These are phyloP conservation scores for Eucalyptus curtisii DNA, from an alignment of 345 rosid genomes.

Conservation along the genomic window DNA sequence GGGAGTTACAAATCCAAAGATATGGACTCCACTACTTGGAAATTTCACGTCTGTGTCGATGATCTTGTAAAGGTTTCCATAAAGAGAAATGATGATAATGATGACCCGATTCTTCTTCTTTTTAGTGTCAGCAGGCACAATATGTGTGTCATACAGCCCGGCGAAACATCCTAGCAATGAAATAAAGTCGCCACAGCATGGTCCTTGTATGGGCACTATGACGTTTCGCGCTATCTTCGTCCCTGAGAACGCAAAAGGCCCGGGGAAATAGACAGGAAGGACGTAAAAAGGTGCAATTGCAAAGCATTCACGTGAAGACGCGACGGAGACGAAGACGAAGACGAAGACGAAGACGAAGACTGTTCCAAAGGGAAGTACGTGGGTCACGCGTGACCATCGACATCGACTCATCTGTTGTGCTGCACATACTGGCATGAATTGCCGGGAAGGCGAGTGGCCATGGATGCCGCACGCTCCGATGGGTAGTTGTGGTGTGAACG, in stretches of 20 bases:
- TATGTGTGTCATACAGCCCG: not conserved
- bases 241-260: not conserved
- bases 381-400: not conserved
- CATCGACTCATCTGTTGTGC: not conserved
- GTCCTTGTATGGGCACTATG: not conserved
- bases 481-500: not conserved
- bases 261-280: not conserved
- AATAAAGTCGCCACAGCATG: not conserved
- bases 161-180: not conserved
- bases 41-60: not conserved
- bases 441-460: not conserved
- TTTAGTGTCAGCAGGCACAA: not conserved
- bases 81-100: no score
- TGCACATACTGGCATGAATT: not conserved
- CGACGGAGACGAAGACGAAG: not conserved
- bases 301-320: not conserved
- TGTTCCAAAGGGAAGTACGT: not conserved
- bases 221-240: not conserved
- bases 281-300: not conserved
- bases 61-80: not conserved
- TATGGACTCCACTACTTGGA: not conserved
- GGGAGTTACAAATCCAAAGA: not conserved
- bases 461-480: not conserved
- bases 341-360: not conserved
- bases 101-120: no score